phyloP scores from a whole-genome alignment of 306 rosid species.

The Quercus ilex region DNA sequence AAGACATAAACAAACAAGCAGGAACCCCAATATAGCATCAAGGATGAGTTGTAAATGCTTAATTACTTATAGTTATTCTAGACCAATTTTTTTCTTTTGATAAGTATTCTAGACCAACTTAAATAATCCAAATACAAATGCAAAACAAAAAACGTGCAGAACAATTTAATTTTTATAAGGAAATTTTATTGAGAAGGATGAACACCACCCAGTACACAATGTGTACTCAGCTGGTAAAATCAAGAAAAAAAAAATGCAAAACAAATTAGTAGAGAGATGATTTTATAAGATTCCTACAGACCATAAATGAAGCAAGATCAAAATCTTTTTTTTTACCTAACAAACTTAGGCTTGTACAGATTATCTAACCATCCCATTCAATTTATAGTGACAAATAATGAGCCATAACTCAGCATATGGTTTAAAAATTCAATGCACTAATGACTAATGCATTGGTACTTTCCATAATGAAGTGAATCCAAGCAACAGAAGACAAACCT shows the following conservation, averaged over 20 bases:
- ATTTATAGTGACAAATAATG: not conserved
- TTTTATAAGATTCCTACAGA: not conserved
- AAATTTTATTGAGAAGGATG: too few relatives aligned
- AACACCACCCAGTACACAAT: too few relatives aligned
- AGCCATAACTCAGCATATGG: not conserved
- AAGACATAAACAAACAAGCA: too few relatives aligned
- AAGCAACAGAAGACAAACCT: conserved; percentile 37
- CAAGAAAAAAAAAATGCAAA: not conserved
- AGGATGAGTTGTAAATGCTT: too few relatives aligned
- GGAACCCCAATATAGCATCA: too few relatives aligned
- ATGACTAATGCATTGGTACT: not conserved
- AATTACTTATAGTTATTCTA: too few relatives aligned
- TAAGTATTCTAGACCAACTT: not conserved
- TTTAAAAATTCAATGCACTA: not conserved
- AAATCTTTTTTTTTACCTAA: not conserved
- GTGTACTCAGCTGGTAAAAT: too few relatives aligned
- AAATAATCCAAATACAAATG: not conserved
- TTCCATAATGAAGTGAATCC: not conserved
- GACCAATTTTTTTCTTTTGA: not conserved
- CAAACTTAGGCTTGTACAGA: not conserved
- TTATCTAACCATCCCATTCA: not conserved
- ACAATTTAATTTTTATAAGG: not conserved
- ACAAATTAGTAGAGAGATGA: not conserved
- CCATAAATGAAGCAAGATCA: not conserved
- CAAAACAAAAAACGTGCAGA: not conserved